phyloP scores from a whole-genome alignment of 371 early-diverging fungal species.

The Batkoa obscura region DNA sequence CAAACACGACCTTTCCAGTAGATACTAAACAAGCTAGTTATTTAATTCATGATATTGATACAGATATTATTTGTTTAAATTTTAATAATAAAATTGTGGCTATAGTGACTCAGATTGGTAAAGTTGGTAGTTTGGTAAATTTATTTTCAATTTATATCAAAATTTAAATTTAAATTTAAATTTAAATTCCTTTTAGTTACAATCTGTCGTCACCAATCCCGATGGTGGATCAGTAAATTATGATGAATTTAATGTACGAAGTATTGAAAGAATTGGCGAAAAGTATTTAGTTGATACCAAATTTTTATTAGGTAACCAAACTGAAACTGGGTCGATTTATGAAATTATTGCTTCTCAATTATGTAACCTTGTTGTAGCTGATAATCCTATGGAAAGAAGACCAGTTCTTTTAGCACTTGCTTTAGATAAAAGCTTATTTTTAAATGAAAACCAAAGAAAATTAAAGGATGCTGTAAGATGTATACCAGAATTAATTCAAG shows the following conservation, averaged over 20 bases:
- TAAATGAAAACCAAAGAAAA: too few species aligned
- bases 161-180: not conserved
- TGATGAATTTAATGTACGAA: not conserved
- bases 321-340: not conserved
- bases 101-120: not conserved
- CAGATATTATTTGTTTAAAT: not conserved
- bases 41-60: not conserved
- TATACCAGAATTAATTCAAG: too few species aligned
- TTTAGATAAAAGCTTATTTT: too few species aligned
- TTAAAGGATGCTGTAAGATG: too few species aligned
- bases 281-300: not conserved
- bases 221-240: not conserved
- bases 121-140: not conserved
- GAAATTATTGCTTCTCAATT: slow-evolving; percentile 3
- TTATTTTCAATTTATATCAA: not conserved
- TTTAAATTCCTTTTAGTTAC: not conserved
- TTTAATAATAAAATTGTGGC: not conserved
- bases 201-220: not conserved
- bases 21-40: too few species aligned
- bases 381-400: not conserved
- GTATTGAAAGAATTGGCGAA: not conserved
- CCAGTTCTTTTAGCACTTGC: not conserved
- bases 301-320: not conserved
- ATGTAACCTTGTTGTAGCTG: not conserved
- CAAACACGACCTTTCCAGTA: too few species aligned